A percentile compares a stretch with the other conserved stretches of the same genome.
Evolutionary conservation across 305 asterid genomes (phyloP).

Genomic region (Withania somnifera): DNA sequence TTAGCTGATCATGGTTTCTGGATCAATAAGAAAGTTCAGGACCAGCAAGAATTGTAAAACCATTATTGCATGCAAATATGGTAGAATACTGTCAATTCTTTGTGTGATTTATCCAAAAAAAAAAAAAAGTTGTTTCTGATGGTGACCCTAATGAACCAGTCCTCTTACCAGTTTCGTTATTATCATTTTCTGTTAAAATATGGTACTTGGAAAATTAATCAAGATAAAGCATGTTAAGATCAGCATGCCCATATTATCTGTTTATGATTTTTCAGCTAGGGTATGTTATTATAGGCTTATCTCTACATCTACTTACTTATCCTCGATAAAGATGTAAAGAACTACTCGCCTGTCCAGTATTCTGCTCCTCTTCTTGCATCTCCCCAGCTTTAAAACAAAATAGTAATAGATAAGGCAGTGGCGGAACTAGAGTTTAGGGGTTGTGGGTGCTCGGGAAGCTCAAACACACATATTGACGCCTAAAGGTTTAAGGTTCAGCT

Average conservation of each 20-base stretch:
- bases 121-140: background rate
- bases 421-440: too few relatives aligned
- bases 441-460: too few relatives aligned
- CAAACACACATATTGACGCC: too few relatives aligned
- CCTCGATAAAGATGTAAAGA: background rate
- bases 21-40: background rate
- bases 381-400: background rate
- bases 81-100: background rate
- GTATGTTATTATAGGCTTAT: background rate
- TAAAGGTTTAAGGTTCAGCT: too few relatives aligned
- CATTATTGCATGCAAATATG: background rate
- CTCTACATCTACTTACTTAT: background rate
- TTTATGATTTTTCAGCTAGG: background rate
- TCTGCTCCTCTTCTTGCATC: background rate
- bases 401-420: background rate
- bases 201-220: background rate
- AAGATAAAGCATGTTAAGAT: background rate
- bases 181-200: background rate
- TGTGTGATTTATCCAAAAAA: background rate
- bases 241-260: background rate
- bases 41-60: background rate
- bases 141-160: background rate
- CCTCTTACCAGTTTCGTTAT: background rate
- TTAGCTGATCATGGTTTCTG: background rate
- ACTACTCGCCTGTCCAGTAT: background rate